phyloP scores from a whole-genome alignment of 164 flowering plant genomes.

The grape (Vitis vinifera) region DNA sequence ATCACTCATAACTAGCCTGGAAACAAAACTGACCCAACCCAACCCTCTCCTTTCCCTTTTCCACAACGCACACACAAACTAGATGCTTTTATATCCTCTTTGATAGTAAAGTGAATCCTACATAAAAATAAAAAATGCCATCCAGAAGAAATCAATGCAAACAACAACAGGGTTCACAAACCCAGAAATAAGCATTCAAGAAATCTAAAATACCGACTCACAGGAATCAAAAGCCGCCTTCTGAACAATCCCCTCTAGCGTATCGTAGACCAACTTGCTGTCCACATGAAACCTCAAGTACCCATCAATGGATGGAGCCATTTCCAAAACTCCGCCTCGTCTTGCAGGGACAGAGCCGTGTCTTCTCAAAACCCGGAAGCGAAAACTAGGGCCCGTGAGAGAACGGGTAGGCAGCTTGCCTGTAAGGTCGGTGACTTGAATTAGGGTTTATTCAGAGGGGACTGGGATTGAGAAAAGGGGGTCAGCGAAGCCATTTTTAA shows the following conservation, averaged over 20 bases:
- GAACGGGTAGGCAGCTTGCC: neutral
- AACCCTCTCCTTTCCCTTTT: too few species aligned
- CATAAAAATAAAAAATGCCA: too few species aligned
- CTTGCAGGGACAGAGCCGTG: too few species aligned
- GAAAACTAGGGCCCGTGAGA: constrained; percentile 1
- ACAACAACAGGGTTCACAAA: neutral
- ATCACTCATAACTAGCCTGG: too few species aligned
- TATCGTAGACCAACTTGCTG: constrained; percentile 86
- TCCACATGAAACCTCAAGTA: constrained; percentile 87
- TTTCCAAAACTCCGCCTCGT: constrained; percentile 29
- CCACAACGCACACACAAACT: too few species aligned
- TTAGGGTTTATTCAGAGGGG: constrained; percentile 22
- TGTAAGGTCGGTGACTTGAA: too few species aligned
- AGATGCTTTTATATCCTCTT: too few species aligned
- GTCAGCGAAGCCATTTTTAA: constrained; percentile 21
- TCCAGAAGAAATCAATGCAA: neutral
- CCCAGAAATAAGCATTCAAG: neutral
- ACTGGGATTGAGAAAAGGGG: constrained; percentile 25
- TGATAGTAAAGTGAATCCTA: too few species aligned
- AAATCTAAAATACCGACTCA: constrained; percentile 32
- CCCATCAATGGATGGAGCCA: constrained; percentile 66
- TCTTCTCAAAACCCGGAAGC: constrained; percentile 40
- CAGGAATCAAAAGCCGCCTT: constrained; percentile 65
- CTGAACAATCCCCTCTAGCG: constrained; percentile 72
- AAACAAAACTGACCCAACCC: too few species aligned